Base-by-base conservation (phyloP, 2,329 filamentous ascomycete genomes). In the Xylariaceae sp. region DNA sequence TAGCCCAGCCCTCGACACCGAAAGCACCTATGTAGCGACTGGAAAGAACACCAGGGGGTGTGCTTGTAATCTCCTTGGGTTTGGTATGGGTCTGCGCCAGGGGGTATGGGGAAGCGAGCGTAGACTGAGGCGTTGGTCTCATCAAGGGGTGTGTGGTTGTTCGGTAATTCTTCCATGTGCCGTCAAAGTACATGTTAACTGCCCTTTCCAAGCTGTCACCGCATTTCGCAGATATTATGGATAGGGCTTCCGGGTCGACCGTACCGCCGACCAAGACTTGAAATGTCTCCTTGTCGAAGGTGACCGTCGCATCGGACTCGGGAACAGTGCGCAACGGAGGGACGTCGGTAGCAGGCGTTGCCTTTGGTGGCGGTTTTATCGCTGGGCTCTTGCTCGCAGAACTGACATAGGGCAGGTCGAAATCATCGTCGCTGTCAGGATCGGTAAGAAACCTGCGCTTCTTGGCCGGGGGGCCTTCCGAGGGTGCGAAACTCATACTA, bases 1-100 rank as follows among this genome's bases (percentile, higher is more conserved):
- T 97, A 5, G 87, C 82, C 92, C 92, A 98, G 4, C 83, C 92
- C 38, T 84, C 87, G 4, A 86, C 88, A 7, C 92, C 92, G 62
- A 97, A 92, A 0, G 88, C 87, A 13, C 92, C 92, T 44, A 97
- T 76, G 54, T 97, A 98, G 54, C 92, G 66, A 23, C 56, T 60
- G n/a, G n/a, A n/a, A n/a, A n/a, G n/a, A n/a, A n/a, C n/a, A n/a
- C n/a, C n/a, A n/a, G n/a, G n/a, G n/a, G n/a, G n/a, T n/a, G n/a
- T n/a, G 3, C 59, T 54, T 0, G 69, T 66, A 38, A 67, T 63
- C 4, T 44, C 52, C 16, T 5, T 52, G 5, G 44, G n/a, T n/a
- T n/a, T 19, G 43, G 43, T 17, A 42, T 32, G 24, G 37, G 29
- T 31, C 18, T 21, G 44, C 3, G 41, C 43, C 3, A 40, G 41